Conservation (phyloP, 305 asterid species). For the Fraxinus sp. region DNA sequence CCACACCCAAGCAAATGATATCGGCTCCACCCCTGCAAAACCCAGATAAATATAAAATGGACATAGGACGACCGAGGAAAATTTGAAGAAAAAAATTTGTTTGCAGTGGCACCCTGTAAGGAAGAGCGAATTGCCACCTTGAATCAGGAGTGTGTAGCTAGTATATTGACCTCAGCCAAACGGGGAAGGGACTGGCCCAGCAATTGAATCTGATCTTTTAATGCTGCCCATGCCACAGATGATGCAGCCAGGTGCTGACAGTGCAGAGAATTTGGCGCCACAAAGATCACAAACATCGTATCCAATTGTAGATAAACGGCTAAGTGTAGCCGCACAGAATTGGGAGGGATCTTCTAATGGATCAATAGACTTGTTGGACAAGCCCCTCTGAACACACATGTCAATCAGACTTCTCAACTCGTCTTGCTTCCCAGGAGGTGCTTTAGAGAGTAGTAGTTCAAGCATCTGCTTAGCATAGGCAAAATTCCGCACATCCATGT, state of each 20-base stretch:
- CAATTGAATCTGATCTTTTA: conserved; percentile 92
- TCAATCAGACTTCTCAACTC: conserved; percentile 92
- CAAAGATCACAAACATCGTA: conserved; percentile 97
- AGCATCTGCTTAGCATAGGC: conserved; percentile 97
- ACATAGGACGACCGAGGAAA: neutral
- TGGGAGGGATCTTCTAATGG: conserved; percentile 98
- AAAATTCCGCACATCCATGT: conserved; percentile 96
- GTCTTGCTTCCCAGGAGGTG: conserved; percentile 94
- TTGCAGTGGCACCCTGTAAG: neutral
- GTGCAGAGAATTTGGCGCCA: conserved; percentile 96
- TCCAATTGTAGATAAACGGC: conserved; percentile 94
- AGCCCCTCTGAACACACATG: conserved; percentile 85
- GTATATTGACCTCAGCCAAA: conserved; percentile 56
- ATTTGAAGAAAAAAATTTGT: neutral
- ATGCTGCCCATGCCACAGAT: conserved; percentile 99
- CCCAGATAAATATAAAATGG: neutral
- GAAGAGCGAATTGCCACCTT: neutral
- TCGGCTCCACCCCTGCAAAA: neutral
- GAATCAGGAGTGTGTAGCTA: neutral
- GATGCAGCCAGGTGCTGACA: conserved; percentile 89
- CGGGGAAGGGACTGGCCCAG: conserved; percentile 92
- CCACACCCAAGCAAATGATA: neutral
- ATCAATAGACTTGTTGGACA: conserved; percentile 90
- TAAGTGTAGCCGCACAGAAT: conserved; percentile 94
- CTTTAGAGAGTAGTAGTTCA: conserved; percentile 86